Conservation (phyloP, 805 yeast species). For the Ogataea nitratoaversa region DNA sequence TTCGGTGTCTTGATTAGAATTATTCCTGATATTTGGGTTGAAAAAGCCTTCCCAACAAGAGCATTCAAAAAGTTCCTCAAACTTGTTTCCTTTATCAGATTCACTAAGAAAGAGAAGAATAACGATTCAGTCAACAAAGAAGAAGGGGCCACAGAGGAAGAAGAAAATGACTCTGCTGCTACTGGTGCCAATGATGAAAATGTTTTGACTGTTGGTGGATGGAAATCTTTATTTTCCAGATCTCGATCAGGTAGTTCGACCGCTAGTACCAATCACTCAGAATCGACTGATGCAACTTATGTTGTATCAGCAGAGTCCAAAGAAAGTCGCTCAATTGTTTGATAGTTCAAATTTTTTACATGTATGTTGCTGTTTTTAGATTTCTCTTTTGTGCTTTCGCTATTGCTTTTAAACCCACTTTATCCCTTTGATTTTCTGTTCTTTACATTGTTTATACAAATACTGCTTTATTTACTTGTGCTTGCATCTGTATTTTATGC, state of each 20-base stretch:
- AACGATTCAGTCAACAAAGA: slow-evolving; percentile 4
- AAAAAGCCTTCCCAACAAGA: slow-evolving; percentile 58
- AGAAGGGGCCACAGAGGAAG: not conserved
- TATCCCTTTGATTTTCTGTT: no score
- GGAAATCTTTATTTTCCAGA: slow-evolving; percentile 11
- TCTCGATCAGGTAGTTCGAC: slow-evolving; percentile 20
- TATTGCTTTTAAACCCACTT: no score
- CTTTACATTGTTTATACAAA: no score
- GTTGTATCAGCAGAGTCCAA: no score
- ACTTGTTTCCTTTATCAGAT: slow-evolving; percentile 18
- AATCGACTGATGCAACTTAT: slow-evolving; percentile 11
- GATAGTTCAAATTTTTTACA: no score
- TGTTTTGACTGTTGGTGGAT: slow-evolving; percentile 13
- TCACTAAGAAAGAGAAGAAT: slow-evolving; percentile 12
- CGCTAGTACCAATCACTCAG: slow-evolving; percentile 8
- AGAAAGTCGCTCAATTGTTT: no score
- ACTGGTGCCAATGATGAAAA: slow-evolving; percentile 17
- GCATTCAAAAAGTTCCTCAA: slow-evolving; percentile 34
- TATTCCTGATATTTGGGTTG: slow-evolving; percentile 77
- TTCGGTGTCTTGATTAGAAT: slow-evolving; percentile 72
- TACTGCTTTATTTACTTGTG: no score
- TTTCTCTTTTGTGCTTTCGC: no score
- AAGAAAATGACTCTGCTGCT: not conserved
- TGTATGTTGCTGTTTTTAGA: no score
- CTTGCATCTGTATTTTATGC: no score